phyloP scores from a whole-genome alignment of 306 rosid genomes.

The Castanea sativa region DNA sequence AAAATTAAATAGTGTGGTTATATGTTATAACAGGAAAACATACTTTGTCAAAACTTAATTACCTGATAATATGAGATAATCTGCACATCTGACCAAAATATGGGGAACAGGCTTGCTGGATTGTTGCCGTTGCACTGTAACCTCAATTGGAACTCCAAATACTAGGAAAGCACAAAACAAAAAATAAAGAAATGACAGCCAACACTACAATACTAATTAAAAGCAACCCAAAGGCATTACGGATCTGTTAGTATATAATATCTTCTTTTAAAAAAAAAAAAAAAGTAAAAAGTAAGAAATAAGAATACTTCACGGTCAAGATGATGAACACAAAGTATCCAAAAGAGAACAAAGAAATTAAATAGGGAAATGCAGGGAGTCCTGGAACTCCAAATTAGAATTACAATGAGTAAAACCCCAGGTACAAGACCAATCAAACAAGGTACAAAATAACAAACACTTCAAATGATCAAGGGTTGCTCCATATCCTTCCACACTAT shows the following conservation, averaged over 20 bases:
- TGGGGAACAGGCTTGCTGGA: conserved; percentile 72
- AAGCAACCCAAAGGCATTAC: neutral
- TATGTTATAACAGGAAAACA: conserved; percentile 8
- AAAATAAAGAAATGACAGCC: neutral
- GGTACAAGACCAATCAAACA: too few species aligned
- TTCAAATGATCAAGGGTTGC: too few species aligned
- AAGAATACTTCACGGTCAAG: too few species aligned
- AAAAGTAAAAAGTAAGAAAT: too few species aligned
- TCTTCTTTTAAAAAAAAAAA: too few species aligned
- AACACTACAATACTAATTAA: neutral
- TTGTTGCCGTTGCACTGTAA: conserved; percentile 76
- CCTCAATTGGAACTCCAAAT: conserved; percentile 91
- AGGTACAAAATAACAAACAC: too few species aligned
- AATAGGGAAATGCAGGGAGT: too few species aligned
- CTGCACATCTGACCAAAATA: conserved; percentile 83
- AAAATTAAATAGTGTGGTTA: neutral
- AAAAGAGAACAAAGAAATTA: too few species aligned
- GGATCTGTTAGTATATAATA: neutral
- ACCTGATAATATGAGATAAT: conserved; percentile 90
- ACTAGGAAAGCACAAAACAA: conserved; percentile 39
- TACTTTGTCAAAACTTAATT: conserved; percentile 27
- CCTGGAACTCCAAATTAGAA: too few species aligned
- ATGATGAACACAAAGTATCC: too few species aligned
- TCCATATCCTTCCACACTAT: too few species aligned
- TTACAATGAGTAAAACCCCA: too few species aligned